These are phyloP conservation scores for Cercospora citrullina DNA, from an alignment of 2,329 filamentous ascomycete species.

Conservation along the genomic window DNA sequence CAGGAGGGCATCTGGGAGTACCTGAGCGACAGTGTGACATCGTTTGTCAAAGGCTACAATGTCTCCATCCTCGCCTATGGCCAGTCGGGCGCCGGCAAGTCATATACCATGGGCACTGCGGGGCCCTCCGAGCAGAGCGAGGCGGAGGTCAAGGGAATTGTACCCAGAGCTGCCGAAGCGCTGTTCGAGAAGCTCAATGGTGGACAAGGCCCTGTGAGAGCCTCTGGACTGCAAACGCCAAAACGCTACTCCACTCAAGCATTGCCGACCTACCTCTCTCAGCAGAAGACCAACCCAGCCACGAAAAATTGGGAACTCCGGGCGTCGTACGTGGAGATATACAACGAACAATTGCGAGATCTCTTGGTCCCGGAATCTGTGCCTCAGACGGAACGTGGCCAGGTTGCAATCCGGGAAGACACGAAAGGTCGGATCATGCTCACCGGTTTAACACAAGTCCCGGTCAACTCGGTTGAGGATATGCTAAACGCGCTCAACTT, in stretches of 20 bases:
- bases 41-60: conserved; percentile 96
- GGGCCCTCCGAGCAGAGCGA: conserved; percentile 65
- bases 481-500: conserved; percentile 85
- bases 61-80: conserved; percentile 96
- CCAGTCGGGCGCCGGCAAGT: conserved; percentile 96
- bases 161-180: conserved; percentile 81
- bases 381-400: conserved; percentile 67
- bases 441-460: conserved; percentile 82
- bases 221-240: conserved; percentile 75
- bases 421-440: conserved; percentile 90
- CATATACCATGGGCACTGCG: conserved; percentile 97
- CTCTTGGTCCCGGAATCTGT: conserved; percentile 76
- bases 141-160: conserved; percentile 68
- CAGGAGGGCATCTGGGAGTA: conserved; percentile 96
- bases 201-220: conserved; percentile 51
- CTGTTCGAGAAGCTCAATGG: conserved; percentile 85
- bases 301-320: conserved; percentile 89
- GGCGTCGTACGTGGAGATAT: conserved; percentile 77
- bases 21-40: conserved; percentile 80
- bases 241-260: conserved; percentile 70
- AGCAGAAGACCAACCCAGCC: conserved; percentile 42
- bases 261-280: conserved; percentile 47
- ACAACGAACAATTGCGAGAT: conserved; percentile 94
- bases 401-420: conserved; percentile 92
- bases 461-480: conserved; percentile 89